Evolutionary conservation across 768 basidiomycete species (phyloP).

Genomic region (Exsudoporus frostii): DNA sequence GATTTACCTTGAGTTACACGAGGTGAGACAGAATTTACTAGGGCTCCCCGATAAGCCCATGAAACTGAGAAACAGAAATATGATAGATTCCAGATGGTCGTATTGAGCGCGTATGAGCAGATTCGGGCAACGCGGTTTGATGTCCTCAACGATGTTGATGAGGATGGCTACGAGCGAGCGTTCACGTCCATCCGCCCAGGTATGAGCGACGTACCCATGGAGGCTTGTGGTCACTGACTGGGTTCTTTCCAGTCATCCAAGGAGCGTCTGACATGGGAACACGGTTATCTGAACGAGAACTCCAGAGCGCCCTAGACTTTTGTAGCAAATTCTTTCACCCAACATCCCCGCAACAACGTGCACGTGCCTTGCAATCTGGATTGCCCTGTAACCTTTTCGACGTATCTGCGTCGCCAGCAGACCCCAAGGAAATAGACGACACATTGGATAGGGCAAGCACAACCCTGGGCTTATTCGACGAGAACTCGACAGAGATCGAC

Average conservation of each 20-base stretch:
- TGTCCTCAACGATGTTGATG: constrained; percentile 39
- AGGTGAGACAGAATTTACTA: constrained; percentile 30
- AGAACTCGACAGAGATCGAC: constrained; percentile 4
- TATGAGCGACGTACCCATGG: constrained; percentile 7
- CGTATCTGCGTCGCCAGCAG: constrained; percentile 15
- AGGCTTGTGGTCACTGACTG: neutral
- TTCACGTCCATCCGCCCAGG: constrained; percentile 42
- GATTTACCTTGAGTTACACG: constrained; percentile 46
- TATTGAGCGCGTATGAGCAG: constrained; percentile 43
- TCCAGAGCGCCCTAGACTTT: constrained; percentile 75
- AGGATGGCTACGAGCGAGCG: constrained; percentile 43
- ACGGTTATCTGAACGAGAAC: constrained; percentile 66
- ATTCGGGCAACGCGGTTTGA: constrained; percentile 39
- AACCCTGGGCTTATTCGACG: too few species aligned
- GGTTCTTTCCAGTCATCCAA: constrained; percentile 58
- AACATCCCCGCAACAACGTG: constrained; percentile 48
- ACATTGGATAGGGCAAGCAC: constrained; percentile 4
- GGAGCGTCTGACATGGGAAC: constrained; percentile 75
- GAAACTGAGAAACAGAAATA: neutral
- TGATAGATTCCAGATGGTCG: constrained; percentile 36
- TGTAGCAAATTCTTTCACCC: constrained; percentile 72
- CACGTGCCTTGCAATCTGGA: constrained; percentile 20
- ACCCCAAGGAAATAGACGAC: constrained; percentile 17
- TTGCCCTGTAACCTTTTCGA: constrained; percentile 26
- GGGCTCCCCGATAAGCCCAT: neutral